Evolutionary conservation across 352 stramenopile species (phyloP).

Genomic region (Phytophthora capsici): DNA sequence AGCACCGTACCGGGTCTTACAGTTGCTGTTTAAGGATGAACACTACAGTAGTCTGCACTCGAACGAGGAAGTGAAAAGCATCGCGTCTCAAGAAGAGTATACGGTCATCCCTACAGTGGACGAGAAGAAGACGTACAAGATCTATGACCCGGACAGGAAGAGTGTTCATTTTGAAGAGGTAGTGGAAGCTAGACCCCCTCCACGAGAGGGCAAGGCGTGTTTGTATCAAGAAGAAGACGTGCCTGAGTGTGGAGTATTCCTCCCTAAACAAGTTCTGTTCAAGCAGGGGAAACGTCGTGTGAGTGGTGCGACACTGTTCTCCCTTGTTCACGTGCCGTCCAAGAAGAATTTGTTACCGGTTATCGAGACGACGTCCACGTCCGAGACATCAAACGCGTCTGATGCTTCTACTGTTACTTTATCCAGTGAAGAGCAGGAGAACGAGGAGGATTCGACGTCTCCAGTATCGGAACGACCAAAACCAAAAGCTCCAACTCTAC

Average conservation of each 20-base stretch:
- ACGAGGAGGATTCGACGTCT: conserved; percentile 1
- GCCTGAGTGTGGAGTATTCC: conserved; percentile 31
- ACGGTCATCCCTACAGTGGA: conserved; percentile 9
- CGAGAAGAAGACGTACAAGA: conserved; percentile 12
- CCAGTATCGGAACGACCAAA: conserved; percentile 1
- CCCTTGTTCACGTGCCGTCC: conserved; percentile 39
- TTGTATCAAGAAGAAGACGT: conserved; percentile 22
- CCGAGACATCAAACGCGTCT: conserved; percentile 12
- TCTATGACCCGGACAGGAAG: conserved; percentile 17
- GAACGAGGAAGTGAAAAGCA: conserved; percentile 17
- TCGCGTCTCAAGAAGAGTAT: conserved; percentile 4
- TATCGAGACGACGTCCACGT: conserved; percentile 22
- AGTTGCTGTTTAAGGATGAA: conserved; percentile 55
- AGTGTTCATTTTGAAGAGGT: conserved; percentile 23
- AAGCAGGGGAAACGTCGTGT: conserved; percentile 33
- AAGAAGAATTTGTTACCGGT: conserved; percentile 12
- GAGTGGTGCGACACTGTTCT: conserved; percentile 35
- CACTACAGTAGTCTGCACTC: conserved; percentile 64
- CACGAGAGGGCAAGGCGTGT: conserved; percentile 13
- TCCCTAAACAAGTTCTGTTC: conserved; percentile 48
- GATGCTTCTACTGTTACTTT: conserved; percentile 16
- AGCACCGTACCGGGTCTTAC: conserved; percentile 43
- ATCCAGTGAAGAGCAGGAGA: conserved; percentile 21
- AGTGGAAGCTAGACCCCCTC: conserved; percentile 10
- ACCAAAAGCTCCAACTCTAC: conserved; percentile 28